Percentiles rank a stretch among this genome's conserved stretches.
These are phyloP conservation scores for Helianthus tuberosus DNA, from an alignment of 129 eudicot genomes.

Conservation along the genomic window DNA sequence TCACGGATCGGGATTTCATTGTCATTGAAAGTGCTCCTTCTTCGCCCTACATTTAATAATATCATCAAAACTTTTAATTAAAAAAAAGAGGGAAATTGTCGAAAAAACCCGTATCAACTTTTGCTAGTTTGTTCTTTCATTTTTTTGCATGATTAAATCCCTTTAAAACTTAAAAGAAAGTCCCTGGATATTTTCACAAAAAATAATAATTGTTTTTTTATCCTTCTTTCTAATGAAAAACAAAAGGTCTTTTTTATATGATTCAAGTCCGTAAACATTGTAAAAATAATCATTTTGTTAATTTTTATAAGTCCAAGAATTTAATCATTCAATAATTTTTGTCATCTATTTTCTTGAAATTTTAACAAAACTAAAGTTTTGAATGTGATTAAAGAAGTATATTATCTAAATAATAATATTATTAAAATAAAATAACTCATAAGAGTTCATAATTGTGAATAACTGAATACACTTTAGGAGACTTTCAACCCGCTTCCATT, in stretches of 20 bases:
- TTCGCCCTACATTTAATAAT: conserved; percentile 69
- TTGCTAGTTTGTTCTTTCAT: not conserved
- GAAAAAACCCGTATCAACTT: not conserved
- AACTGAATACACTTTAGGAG: too few relatives aligned
- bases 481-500: too few relatives aligned
- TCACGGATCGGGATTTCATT: conserved; percentile 56
- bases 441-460: too few relatives aligned
- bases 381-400: too few relatives aligned
- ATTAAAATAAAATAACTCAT: too few relatives aligned
- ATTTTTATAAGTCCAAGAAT: not conserved
- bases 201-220: not conserved
- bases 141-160: not conserved
- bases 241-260: not conserved
- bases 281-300: not conserved
- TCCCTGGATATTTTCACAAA: not conserved
- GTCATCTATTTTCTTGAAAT: too few relatives aligned
- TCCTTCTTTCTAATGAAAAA: not conserved
- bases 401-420: too few relatives aligned
- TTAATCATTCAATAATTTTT: not conserved
- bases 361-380: too few relatives aligned
- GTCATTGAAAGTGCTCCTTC: conserved; percentile 99
- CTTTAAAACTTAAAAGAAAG: not conserved
- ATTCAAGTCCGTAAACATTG: not conserved
- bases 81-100: not conserved
- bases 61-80: conserved; percentile 22